Evolutionary conservation across 768 basidiomycete species (phyloP).

Genomic region (Lactarius sanguifluus): DNA sequence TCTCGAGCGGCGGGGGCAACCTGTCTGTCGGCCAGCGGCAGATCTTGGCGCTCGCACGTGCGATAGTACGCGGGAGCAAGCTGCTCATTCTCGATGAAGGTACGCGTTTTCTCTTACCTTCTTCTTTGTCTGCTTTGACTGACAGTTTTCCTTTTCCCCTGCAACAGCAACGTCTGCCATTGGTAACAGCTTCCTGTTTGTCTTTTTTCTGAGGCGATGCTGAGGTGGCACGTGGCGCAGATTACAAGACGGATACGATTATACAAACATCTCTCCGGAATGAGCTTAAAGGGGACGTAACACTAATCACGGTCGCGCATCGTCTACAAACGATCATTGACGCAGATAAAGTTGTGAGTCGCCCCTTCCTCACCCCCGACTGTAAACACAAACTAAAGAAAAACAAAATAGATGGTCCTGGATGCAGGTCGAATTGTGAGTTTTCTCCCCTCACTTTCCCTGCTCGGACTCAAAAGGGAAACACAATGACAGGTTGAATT

Average conservation of each 20-base stretch:
- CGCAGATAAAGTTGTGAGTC: constrained; percentile 54
- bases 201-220: no score
- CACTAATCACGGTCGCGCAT: no score
- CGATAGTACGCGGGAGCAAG: constrained; percentile 57
- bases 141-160: neutral
- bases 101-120: constrained; percentile 22
- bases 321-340: constrained; percentile 61
- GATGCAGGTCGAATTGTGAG: constrained; percentile 40
- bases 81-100: constrained; percentile 59
- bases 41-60: constrained; percentile 59
- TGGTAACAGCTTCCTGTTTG: constrained; percentile 31
- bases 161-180: constrained; percentile 46
- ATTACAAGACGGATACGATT: constrained; percentile 55
- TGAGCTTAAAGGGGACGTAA: no score
- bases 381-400: no score
- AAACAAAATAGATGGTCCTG: no score
- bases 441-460: neutral
- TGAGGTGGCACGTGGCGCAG: constrained; percentile 30
- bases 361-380: neutral
- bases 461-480: neutral
- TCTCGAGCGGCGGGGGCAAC: constrained; percentile 46
- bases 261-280: constrained; percentile 58
- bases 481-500: constrained; percentile 41
- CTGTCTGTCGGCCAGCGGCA: constrained; percentile 58
- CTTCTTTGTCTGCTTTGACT: neutral